Evolutionary conservation across 2,329 filamentous ascomycete genomes (phyloP).

Genomic region (Aspergillus pseudonomiae): DNA sequence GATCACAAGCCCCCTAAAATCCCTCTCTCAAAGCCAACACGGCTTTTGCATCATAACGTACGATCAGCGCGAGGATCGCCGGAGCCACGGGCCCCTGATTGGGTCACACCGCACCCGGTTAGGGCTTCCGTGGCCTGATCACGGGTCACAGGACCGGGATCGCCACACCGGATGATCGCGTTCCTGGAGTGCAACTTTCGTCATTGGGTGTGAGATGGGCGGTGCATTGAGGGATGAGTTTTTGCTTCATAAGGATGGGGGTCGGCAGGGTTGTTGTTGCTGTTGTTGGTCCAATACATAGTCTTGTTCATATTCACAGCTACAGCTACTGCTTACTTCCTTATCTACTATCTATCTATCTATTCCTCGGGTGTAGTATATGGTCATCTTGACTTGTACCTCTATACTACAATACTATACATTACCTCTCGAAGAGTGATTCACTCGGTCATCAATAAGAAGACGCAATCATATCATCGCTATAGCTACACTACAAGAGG

Average conservation of each 20-base stretch:
- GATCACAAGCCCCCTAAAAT: background rate
- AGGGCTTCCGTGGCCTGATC: conserved; percentile 1
- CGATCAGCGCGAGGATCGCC: background rate
- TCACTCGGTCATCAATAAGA: background rate
- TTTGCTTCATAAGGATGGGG: background rate
- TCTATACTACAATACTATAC: background rate
- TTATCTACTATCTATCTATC: background rate
- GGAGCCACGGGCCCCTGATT: background rate
- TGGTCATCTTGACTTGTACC: no score
- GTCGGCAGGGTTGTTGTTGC: no score
- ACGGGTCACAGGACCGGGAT: conserved; percentile 2
- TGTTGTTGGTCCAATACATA: no score
- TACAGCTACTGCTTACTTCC: background rate
- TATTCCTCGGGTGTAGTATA: no score
- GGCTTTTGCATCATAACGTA: background rate
- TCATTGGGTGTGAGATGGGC: background rate
- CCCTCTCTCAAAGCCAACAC: background rate
- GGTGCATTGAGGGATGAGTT: background rate
- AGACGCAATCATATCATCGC: no score
- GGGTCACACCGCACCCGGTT: background rate
- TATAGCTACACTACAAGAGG: background rate
- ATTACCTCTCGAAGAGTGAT: background rate
- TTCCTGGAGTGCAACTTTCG: background rate
- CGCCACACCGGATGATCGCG: background rate
- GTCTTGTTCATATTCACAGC: no score